A percentile compares a stretch with the other conserved stretches of the same genome.
These are phyloP conservation scores for Viridothelium virens DNA, from an alignment of 495 filamentous ascomycete genomes.

Conservation along the genomic window DNA sequence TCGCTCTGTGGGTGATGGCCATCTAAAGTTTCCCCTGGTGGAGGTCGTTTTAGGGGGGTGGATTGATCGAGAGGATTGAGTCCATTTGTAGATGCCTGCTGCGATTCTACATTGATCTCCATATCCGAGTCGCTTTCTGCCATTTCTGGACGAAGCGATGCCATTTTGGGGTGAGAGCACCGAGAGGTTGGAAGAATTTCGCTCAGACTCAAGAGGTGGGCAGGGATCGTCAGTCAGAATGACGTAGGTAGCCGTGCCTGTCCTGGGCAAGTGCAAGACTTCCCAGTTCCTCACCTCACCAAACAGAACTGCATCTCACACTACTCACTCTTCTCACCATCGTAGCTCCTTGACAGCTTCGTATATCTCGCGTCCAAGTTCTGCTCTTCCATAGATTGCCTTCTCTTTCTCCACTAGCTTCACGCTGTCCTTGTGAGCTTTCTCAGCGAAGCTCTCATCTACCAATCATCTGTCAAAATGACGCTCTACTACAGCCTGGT, in stretches of 20 bases:
- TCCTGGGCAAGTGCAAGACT: not conserved
- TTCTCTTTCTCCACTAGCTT: not conserved
- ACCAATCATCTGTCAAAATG: constrained; percentile 51
- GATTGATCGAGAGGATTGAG: constrained; percentile 20
- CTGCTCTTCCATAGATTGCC: not conserved
- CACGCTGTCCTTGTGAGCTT: not conserved
- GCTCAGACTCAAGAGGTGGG: not conserved
- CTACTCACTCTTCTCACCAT: constrained; percentile 22
- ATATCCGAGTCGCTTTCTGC: not conserved
- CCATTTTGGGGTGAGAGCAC: too few relatives aligned
- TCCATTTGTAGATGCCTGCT: not conserved
- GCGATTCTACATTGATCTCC: not conserved
- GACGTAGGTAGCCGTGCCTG: not conserved
- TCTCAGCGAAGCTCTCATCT: not conserved
- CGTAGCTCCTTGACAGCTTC: not conserved
- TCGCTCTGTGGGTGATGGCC: constrained; percentile 19
- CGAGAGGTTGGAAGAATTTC: not conserved
- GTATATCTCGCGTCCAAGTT: not conserved
- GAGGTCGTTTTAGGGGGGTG: constrained; percentile 11
- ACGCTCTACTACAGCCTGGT: constrained; percentile 98
- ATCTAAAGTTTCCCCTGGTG: constrained; percentile 7
- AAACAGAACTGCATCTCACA: constrained; percentile 23
- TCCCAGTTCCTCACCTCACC: constrained; percentile 15
- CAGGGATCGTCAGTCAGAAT: not conserved
- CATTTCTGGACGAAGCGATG: not conserved